Evolutionary conservation across 805 yeast species (phyloP).

Genomic region (Myxozyma sirexii): DNA sequence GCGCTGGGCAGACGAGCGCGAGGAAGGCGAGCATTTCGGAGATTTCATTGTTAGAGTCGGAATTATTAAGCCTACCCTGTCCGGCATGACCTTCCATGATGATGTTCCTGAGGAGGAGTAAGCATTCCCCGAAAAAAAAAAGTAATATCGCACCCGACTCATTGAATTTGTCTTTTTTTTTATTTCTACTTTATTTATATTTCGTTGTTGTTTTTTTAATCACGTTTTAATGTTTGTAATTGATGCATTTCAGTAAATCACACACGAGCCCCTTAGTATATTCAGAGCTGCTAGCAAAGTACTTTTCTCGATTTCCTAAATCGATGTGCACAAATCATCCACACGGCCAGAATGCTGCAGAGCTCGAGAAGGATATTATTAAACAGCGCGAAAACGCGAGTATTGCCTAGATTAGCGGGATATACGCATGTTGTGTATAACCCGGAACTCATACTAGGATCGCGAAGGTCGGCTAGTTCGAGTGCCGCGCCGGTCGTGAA

Average conservation of each 20-base stretch:
- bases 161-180: background rate
- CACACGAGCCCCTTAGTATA: background rate
- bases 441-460: too few species aligned
- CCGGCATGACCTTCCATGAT: constrained; percentile 94
- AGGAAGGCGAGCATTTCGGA: constrained; percentile 92
- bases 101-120: constrained; percentile 65
- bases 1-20: constrained; percentile 90
- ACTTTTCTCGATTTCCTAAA: too few species aligned
- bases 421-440: too few species aligned
- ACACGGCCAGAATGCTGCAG: background rate
- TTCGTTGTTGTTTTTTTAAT: background rate
- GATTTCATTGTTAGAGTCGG: constrained; percentile 87
- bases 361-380: background rate
- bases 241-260: too few species aligned
- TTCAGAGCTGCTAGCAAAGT: too few species aligned
- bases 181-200: background rate
- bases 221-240: background rate
- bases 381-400: background rate
- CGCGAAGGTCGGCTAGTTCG: too few species aligned
- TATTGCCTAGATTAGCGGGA: too few species aligned
- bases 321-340: too few species aligned
- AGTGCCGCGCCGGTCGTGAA: background rate
- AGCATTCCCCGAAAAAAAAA: background rate
- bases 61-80: constrained; percentile 83
- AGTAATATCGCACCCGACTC: background rate